Evolutionary conservation across 345 rosid genomes (phyloP), one percentile per base, ranked within the genome.

Genomic region (Nephelium lappaceum): DNA sequence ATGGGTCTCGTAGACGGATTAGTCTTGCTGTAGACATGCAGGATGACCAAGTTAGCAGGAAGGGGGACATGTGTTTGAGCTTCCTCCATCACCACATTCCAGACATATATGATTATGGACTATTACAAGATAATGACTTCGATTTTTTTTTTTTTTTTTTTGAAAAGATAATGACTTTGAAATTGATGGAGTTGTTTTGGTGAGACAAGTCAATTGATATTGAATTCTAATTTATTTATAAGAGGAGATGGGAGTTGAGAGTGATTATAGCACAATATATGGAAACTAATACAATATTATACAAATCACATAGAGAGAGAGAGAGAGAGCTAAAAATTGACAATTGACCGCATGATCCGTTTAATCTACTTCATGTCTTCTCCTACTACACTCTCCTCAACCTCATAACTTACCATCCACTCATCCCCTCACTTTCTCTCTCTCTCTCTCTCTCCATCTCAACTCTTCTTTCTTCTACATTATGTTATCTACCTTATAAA

Each of bases 161-260:
- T n/a, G n/a, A 19, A n/a, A 7, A 6, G 21, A 3, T 23, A 4
- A 45, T 43, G 71, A 49, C 2, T 16, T n/a, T n/a, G n/a, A n/a
- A n/a, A n/a, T 25, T 18, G 18, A 31, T 43, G 47, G 47, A 43
- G 47, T 4, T 43, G 47, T 9, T 43, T 4, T n/a, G n/a, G n/a
- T n/a, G n/a, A n/a, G n/a, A n/a, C n/a, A 43, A 9, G 6, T 43
- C 9, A 43, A 11, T 11, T 45, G 8, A 45, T 45, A 79, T 74
- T 61, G 42, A 23, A 62, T 41, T 18, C 49, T 7, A 51, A 27
- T 16, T 11, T 25, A 69, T 60, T 73, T 73, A 41, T 60, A 27
- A 57, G 67, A 67, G 69, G 68, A 69, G 78, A 72, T 72, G 53
- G 71, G 77, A 81, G 64, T 62, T 42, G 87, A 72, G 90, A 86